Evolutionary conservation across 208 protist species (phyloP).

Genomic region (Acanthamoeba culbertsoni): DNA sequence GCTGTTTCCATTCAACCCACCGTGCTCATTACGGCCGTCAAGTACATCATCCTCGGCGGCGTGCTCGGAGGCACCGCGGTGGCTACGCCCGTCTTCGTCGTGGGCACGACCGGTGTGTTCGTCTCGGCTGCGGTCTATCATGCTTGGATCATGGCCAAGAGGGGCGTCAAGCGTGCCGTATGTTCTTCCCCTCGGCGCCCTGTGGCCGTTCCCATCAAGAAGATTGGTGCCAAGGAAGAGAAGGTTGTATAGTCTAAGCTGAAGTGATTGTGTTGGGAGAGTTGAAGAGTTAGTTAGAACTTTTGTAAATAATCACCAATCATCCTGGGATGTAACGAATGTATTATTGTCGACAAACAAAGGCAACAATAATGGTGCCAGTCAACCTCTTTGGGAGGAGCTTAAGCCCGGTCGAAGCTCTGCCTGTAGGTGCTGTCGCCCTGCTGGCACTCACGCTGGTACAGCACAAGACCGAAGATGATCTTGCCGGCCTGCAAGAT

Average conservation of each 20-base stretch:
- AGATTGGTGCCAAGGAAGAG: no score
- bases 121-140: not conserved
- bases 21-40: not conserved
- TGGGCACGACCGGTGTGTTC: not conserved
- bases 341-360: no score
- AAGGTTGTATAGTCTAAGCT: no score
- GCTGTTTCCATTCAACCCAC: not conserved
- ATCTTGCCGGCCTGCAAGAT: not conserved
- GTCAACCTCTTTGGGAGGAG: no score
- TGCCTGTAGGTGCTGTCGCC: not conserved
- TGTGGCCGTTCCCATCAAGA: no score
- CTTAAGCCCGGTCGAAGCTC: slow-evolving; percentile 12
- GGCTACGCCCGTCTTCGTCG: not conserved
- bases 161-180: not conserved
- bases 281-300: no score
- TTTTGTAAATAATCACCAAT: no score
- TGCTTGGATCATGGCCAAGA: not conserved
- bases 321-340: no score
- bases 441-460: not conserved
- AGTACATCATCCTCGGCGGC: not conserved
- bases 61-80: not conserved
- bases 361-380: no score
- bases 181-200: no score
- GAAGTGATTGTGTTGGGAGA: no score
- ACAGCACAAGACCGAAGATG: not conserved